phyloP scores from a whole-genome alignment of 2,329 filamentous ascomycete genomes.

The Coniochaeta sp. region DNA sequence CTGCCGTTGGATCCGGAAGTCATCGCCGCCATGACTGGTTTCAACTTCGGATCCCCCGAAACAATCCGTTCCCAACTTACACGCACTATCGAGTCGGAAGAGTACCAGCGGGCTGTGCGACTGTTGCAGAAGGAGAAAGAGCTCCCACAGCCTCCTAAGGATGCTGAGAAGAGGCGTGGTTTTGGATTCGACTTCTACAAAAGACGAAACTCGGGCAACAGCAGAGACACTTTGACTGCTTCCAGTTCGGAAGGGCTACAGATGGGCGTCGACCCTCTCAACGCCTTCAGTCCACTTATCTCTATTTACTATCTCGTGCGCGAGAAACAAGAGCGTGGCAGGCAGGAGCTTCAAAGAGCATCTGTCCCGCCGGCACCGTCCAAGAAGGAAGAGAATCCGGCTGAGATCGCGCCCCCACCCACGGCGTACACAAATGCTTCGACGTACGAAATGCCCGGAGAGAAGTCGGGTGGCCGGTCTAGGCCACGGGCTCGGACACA shows the following conservation, averaged over 20 bases:
- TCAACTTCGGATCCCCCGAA: constrained; percentile 89
- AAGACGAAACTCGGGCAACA: constrained; percentile 79
- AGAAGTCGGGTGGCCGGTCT: constrained; percentile 75
- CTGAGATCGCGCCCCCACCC: constrained; percentile 73
- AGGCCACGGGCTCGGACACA: constrained; percentile 85
- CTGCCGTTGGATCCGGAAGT: constrained; percentile 78
- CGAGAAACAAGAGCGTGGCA: constrained; percentile 85
- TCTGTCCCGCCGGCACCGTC: constrained; percentile 14
- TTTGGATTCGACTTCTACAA: constrained; percentile 97
- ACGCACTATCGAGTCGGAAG: constrained; percentile 83
- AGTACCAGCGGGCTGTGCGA: constrained; percentile 82
- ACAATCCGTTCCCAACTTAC: constrained; percentile 75
- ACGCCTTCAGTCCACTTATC: constrained; percentile 85
- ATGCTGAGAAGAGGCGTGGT: constrained; percentile 75
- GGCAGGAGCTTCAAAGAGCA: constrained; percentile 27
- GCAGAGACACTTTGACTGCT: constrained; percentile 76
- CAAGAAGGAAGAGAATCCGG: constrained; percentile 37
- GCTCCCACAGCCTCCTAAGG: constrained; percentile 46
- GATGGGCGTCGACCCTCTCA: constrained; percentile 77
- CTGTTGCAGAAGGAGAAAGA: constrained; percentile 62
- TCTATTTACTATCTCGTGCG: constrained; percentile 95
- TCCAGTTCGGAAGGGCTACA: constrained; percentile 83
- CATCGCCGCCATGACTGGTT: constrained; percentile 91
- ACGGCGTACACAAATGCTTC: constrained; percentile 83
- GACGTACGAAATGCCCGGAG: constrained; percentile 81